A percentile compares a stretch with the other conserved stretches of the same genome.
These are phyloP conservation scores for Cnidoscolus chayamansa DNA, from an alignment of 441 rosid species.

Conservation along the genomic window DNA sequence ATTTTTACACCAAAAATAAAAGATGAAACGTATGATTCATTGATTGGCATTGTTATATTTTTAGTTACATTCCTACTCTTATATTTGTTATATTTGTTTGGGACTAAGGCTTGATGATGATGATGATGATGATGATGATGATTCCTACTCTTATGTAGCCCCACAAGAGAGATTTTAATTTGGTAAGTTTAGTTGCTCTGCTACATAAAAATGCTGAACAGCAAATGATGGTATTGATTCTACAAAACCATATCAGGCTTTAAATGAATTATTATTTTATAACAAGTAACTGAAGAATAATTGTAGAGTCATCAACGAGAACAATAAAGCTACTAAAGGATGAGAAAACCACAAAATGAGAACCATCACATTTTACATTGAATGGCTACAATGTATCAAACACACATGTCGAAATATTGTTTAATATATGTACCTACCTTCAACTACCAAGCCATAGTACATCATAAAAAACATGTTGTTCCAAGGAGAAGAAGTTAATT, in stretches of 20 bases:
- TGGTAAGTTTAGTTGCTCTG: too few species aligned
- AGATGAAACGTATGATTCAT: too few species aligned
- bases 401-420: not conserved
- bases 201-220: not conserved
- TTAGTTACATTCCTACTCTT: too few species aligned
- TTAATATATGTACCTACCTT: slow-evolving; percentile 45
- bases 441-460: slow-evolving; percentile 83
- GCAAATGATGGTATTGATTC: not conserved
- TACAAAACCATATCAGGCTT: not conserved
- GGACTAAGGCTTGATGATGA: too few species aligned
- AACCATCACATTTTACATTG: not conserved
- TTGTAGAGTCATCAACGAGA: not conserved
- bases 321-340: not conserved
- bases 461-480: slow-evolving; percentile 79
- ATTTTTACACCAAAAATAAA: too few species aligned
- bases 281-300: not conserved
- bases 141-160: not conserved
- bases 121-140: too few species aligned
- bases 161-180: not conserved
- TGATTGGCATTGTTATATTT: too few species aligned
- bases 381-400: not conserved
- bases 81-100: too few species aligned
- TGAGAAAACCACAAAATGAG: not conserved
- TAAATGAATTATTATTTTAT: not conserved
- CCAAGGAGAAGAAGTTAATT: slow-evolving; percentile 79